Percentiles rank a stretch among this genome's conserved stretches.
phyloP scores from a whole-genome alignment of 2,329 filamentous ascomycete species.

The Calonectria naviculata region DNA sequence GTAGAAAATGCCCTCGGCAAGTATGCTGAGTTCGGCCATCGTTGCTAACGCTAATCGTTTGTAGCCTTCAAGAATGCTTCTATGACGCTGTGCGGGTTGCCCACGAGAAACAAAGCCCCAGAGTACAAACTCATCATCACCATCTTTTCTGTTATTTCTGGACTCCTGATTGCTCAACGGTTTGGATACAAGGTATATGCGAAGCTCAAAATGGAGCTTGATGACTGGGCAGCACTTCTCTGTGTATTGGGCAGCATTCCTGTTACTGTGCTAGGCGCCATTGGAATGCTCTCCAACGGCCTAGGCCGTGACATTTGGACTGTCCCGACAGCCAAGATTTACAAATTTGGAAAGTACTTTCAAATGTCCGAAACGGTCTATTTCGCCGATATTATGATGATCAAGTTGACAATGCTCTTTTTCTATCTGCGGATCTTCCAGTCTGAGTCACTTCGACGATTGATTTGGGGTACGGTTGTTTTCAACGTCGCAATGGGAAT shows the following conservation, averaged over 20 bases:
- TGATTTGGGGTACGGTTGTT: not conserved
- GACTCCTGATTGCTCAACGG: not conserved
- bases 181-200: not conserved
- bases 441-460: not conserved
- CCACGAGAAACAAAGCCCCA: not conserved
- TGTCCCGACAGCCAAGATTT: not conserved
- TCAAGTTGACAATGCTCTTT: not conserved
- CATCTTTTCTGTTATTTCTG: not conserved
- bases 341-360: not conserved
- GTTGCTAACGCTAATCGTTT: not conserved
- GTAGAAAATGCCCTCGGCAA: not conserved
- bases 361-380: not conserved
- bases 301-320: not conserved
- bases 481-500: not conserved
- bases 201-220: not conserved
- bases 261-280: not conserved
- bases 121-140: not conserved
- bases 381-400: not conserved
- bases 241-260: not conserved
- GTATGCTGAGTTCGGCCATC: not conserved
- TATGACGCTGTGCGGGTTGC: not conserved
- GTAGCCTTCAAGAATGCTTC: not conserved
- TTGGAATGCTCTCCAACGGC: not conserved
- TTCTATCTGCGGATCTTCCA: not conserved
- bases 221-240: not conserved